These are phyloP conservation scores for Schizonepeta tenuifolia DNA, from an alignment of 257 asterid species.

Conservation along the genomic window DNA sequence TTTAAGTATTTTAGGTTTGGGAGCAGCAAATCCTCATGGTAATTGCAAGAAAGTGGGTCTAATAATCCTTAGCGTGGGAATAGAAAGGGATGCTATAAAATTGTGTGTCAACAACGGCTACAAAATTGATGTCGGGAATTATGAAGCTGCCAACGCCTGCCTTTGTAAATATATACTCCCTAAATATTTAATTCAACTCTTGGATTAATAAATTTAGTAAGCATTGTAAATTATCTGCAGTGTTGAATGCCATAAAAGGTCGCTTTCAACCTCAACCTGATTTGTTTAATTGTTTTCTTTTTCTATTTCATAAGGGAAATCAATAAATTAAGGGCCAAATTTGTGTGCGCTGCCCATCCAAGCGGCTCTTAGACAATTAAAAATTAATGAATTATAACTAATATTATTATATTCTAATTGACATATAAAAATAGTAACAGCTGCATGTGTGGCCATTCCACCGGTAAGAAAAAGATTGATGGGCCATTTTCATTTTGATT, in stretches of 20 bases:
- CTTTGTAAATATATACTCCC: not conserved
- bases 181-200: not conserved
- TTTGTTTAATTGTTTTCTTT: not conserved
- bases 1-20: not conserved
- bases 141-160: slow-evolving; percentile 19
- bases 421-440: too few relatives aligned
- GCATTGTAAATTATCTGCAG: not conserved
- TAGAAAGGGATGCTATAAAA: not conserved
- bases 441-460: too few relatives aligned
- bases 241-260: not conserved
- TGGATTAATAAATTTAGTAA: not conserved
- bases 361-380: too few relatives aligned
- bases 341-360: too few relatives aligned
- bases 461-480: too few relatives aligned
- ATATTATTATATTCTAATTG: too few relatives aligned
- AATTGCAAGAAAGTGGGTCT: not conserved
- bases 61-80: not conserved
- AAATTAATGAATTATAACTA: too few relatives aligned
- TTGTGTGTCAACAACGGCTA: slow-evolving; percentile 15
- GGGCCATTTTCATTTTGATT: not conserved
- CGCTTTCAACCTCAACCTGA: slow-evolving; percentile 4
- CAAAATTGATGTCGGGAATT: slow-evolving; percentile 28
- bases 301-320: not conserved
- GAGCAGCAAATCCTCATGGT: not conserved
- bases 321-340: too few relatives aligned